Evolutionary conservation across 1,284 basidiomycete genomes (phyloP).

Genomic region (Ustilago cynodontis): DNA sequence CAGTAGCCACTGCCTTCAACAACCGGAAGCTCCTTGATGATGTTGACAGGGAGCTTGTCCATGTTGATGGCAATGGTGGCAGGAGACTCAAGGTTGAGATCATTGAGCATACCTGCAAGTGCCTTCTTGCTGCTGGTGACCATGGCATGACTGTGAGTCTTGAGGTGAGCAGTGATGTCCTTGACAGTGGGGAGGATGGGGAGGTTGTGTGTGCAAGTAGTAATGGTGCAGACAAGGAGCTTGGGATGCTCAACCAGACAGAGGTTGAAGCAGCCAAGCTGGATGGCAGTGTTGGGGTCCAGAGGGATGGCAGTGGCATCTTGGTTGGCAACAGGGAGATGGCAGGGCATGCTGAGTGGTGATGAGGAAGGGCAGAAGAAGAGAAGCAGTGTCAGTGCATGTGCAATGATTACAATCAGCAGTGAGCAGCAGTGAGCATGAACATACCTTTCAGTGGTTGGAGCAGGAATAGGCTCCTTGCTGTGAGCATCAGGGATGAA

Average conservation of each 20-base stretch:
- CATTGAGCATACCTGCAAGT: not conserved
- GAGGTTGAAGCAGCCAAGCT: conserved; percentile 8
- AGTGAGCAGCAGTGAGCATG: not conserved
- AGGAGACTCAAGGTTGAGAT: not conserved
- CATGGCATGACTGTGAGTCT: conserved; percentile 1
- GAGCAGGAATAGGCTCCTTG: not conserved
- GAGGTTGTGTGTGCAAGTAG: not conserved
- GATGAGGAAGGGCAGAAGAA: not conserved
- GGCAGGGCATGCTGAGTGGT: not conserved
- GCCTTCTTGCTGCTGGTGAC: not conserved
- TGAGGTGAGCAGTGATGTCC: conserved; percentile 2
- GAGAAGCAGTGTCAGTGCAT: not conserved
- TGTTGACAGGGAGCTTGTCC: conserved; percentile 3
- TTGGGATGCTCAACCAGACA: conserved; percentile 1
- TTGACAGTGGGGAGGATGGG: not conserved
- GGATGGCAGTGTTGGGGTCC: not conserved
- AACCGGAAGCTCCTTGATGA: conserved; percentile 6
- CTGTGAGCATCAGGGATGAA: too few species aligned
- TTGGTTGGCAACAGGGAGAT: not conserved
- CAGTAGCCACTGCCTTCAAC: not conserved
- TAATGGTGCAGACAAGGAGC: not conserved
- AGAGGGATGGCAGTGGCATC: not conserved
- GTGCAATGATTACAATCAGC: not conserved
- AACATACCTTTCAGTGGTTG: not conserved
- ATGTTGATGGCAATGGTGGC: not conserved